These are phyloP conservation scores for Sextonia rubra DNA, from an alignment of 164 flowering plant species.

Conservation along the genomic window DNA sequence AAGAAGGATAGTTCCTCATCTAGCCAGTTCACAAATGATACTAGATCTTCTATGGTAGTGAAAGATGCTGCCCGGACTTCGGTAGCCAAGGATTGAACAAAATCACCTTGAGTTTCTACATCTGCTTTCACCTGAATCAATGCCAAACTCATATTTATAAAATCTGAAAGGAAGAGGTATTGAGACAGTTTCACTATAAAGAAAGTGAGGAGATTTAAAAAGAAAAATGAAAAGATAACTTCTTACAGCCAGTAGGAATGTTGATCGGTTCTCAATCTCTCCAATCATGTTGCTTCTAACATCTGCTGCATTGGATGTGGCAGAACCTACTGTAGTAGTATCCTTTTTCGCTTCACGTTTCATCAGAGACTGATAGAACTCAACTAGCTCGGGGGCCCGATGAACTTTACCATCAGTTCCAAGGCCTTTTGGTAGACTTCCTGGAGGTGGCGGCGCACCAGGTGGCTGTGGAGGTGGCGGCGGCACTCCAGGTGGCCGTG, in stretches of 20 bases:
- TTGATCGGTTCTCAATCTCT: slow-evolving; percentile 87
- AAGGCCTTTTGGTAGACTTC: slow-evolving; percentile 53
- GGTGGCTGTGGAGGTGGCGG: slow-evolving; percentile 42
- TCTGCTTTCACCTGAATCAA: slow-evolving; percentile 88
- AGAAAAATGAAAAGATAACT: neutral
- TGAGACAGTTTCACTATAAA: neutral
- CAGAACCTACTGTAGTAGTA: slow-evolving; percentile 42
- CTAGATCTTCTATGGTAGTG: slow-evolving; percentile 67
- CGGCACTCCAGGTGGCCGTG: slow-evolving; percentile 37
- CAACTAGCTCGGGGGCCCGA: slow-evolving; percentile 94
- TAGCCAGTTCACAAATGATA: slow-evolving; percentile 93
- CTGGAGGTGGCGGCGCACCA: slow-evolving; percentile 86
- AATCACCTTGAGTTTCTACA: slow-evolving; percentile 98
- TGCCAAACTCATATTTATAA: neutral
- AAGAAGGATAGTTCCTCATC: slow-evolving; percentile 98
- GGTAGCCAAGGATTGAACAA: slow-evolving; percentile 82
- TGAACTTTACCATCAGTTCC: slow-evolving; percentile 81
- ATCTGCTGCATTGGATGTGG: slow-evolving; percentile 46
- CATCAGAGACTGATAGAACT: slow-evolving; percentile 90
- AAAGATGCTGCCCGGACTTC: slow-evolving; percentile 93
- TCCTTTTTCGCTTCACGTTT: slow-evolving; percentile 94
- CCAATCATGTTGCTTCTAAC: slow-evolving; percentile 97
- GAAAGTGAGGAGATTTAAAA: neutral
- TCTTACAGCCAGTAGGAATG: slow-evolving; percentile 89
- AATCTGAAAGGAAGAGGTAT: neutral